Evolutionary conservation across 129 eudicot species (phyloP), one percentile per base, ranked within the genome.

Genomic region (Apium graveolens): DNA sequence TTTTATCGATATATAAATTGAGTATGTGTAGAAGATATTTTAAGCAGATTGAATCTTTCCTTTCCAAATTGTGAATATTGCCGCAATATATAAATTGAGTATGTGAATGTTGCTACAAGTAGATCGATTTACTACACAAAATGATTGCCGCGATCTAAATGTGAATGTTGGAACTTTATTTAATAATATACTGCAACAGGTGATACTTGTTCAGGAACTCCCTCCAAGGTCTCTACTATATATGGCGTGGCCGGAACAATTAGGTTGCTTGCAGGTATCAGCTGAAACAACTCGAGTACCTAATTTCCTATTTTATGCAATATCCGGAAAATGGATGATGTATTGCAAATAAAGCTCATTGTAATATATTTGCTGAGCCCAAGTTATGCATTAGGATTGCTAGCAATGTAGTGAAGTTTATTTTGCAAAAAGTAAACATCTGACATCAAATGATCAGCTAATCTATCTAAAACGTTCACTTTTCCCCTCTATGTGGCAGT

Each of bases 221-320:
- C 97, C 78, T 80, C 79, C 44, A 92, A 84, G 78, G 84, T 89
- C 70, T 90, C 88, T 78, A 86, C 86, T 26, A 83, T 92, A 73
- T 90, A 76, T 80, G 99, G 99, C 62, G 90, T 92, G 39, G 97
- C 90, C 81, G 99, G 99, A 78, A 89, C 99, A 38, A 92, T 96
- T 84, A 86, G 97, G 80, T 76, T 92, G 81, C 96, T 92, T 66
- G 85, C 99, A 91, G 98, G 98, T 92, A 81, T 70, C 46, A 71
- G 21, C 39, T 83, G 41, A 57, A 17, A 37, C 65, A 69, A 35
- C n/a, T 71, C 11, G 37, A 43, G 70, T 45, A 17, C 70, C 51
- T 69, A 31, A 29, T 37, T 7, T 32, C 14, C 41, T 70, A 20
- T 70, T 32, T 34, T 70, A 18, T 13, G 2, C n/a, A 42, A 4